These are phyloP conservation scores for Cadophora gregata DNA, from an alignment of 2,329 filamentous ascomycete species.

Conservation along the genomic window DNA sequence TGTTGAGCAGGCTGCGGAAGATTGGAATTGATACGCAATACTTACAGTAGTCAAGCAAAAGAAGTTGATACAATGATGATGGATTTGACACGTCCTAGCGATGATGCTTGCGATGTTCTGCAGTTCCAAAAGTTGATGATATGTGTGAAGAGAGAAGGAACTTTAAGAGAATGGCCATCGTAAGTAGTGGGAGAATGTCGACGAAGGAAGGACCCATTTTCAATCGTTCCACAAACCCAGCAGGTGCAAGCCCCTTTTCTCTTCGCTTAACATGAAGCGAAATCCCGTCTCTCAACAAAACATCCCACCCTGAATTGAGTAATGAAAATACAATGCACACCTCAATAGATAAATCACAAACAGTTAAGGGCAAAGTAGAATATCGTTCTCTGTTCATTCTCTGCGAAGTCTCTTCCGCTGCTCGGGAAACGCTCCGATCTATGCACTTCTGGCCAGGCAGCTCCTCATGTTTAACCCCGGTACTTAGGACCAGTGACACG, in stretches of 20 bases:
- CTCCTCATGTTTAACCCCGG: background rate
- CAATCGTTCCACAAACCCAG: background rate
- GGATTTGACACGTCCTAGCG: background rate
- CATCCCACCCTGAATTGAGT: background rate
- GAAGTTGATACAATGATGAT: background rate
- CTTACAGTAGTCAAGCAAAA: background rate
- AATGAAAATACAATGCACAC: too few relatives aligned
- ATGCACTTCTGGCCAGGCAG: background rate
- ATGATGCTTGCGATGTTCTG: background rate
- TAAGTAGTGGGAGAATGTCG: background rate
- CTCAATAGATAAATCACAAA: background rate
- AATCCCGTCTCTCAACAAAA: background rate
- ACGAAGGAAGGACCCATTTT: background rate
- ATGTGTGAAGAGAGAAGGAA: background rate
- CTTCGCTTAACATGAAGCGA: background rate
- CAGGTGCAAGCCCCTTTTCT: background rate
- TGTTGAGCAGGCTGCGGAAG: background rate
- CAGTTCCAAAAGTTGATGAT: conserved; percentile 6
- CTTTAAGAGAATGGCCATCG: background rate
- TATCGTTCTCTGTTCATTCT: background rate
- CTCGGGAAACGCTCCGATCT: background rate
- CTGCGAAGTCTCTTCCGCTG: background rate
- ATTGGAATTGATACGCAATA: background rate
- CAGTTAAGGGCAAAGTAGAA: background rate
- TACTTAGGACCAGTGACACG: background rate